Evolutionary conservation across 345 rosid species (phyloP), one percentile per base, ranked within the genome.

Genomic region (Murraya koenigii): DNA sequence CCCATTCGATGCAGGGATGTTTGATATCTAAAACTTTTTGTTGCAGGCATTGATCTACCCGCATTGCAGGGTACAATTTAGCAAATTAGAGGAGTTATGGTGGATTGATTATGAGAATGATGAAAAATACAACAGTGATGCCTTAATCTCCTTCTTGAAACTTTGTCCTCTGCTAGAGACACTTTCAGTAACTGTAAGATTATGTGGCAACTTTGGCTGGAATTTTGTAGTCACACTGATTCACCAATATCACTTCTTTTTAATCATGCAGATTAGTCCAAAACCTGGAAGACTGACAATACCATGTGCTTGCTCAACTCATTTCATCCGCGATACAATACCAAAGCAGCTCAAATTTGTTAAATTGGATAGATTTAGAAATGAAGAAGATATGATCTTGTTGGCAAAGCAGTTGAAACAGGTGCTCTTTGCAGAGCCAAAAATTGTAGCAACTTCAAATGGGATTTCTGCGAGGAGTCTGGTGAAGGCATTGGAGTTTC

Each of bases 321-420:
- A 73, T 38, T 19, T 13, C 11, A 15, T 0, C 2, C 8, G 23
- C 2, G 1, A 25, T 25, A 39, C 9, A 35, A 38, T 5, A 9
- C 7, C 62, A 22, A 4, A 22, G 13, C 76, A 79, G 77, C 82
- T 89, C 26, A 80, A 83, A 66, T 9, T 84, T 44, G 86, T 89
- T 14, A 86, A 83, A 80, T 19, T 89, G 77, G 91, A 86, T 23
- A 89, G 90, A 52, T 82, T 83, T 65, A 68, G 41, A 73, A 80
- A 65, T 28, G 72, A 71, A 71, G 81, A 72, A 1, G 81, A 81
- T 30, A 82, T 77, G 72, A 77, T 71, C 60, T 68, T 64, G 58
- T 64, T 88, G 67, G 76, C 82, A 17, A 58, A 79, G 68, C 56
- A 69, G 75, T n/a, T 91, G 26, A 74, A 66, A n/a, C 65, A 85